phyloP scores from a whole-genome alignment of 2,329 filamentous ascomycete genomes.

The Trichoderma sp. region DNA sequence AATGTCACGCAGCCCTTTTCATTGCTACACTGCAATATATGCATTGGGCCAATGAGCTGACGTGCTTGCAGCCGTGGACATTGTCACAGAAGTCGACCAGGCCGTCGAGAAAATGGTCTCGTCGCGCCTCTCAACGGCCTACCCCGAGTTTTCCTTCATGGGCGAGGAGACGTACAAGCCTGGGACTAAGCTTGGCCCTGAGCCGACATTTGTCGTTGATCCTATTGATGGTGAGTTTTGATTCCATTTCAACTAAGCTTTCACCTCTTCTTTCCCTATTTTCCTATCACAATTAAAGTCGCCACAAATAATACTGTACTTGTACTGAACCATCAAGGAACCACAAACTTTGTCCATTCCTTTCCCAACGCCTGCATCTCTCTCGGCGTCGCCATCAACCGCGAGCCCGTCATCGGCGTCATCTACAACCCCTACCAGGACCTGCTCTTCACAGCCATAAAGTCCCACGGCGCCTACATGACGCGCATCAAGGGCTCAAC shows the following conservation, averaged over 20 bases:
- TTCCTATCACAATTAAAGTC: neutral
- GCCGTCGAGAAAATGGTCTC: slow-evolving; percentile 66
- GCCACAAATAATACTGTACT: neutral
- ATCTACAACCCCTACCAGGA: slow-evolving; percentile 79
- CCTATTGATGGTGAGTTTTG: slow-evolving; percentile 67
- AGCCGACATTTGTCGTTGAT: slow-evolving; percentile 78
- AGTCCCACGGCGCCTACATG: slow-evolving; percentile 66
- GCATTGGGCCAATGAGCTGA: slow-evolving; percentile 16
- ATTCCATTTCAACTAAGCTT: neutral
- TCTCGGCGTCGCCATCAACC: slow-evolving; percentile 67
- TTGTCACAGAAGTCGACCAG: slow-evolving; percentile 69
- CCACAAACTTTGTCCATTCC: slow-evolving; percentile 77
- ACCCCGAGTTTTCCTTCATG: slow-evolving; percentile 64
- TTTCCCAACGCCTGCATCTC: slow-evolving; percentile 77
- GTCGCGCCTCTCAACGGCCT: slow-evolving; percentile 51
- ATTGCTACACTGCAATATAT: neutral
- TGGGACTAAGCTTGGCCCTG: slow-evolving; percentile 61
- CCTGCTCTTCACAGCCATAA: slow-evolving; percentile 68
- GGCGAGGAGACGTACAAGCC: slow-evolving; percentile 77
- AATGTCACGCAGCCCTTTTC: too few relatives aligned
- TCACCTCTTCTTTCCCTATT: neutral
- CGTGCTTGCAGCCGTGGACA: slow-evolving; percentile 57
- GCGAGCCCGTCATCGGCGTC: slow-evolving; percentile 66
- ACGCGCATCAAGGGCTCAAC: slow-evolving; percentile 47
- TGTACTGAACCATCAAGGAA: slow-evolving; percentile 39